Evolutionary conservation across 768 basidiomycete species (phyloP), one percentile per base, ranked within the genome.

Genomic region (Gloeopeniophorella convolvens): DNA sequence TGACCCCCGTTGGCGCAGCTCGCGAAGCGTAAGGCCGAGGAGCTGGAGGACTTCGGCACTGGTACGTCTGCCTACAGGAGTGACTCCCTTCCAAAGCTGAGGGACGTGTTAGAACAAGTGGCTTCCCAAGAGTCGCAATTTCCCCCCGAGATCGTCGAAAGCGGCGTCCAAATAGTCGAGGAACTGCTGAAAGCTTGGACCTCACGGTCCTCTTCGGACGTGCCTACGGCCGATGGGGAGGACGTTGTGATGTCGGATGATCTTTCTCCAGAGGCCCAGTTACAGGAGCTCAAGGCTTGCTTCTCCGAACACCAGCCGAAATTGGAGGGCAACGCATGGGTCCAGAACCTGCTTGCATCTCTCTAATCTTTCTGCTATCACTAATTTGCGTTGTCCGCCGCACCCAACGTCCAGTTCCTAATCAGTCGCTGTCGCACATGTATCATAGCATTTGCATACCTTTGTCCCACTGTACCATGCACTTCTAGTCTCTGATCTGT

Each of bases 21-120:
- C 39, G 94, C 89, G n/a, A 87, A 86, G 67, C 75, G 83, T 21
- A 96, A 94, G 62, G 92, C 93, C 0, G 89, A 93, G 51, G 91
- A 94, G 58, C 69, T 96, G 28, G 89, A 93, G 66, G 87, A 92
- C 62, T 91, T 93, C 66, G 80, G 76, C 6, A 72, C 75, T 63
- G 66, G 79, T 72, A 54, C 43, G 61, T 42, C 9, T 21, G n/a
- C 37, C 30, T 43, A 3, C 12, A 30, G 16, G 36, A n/a, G 27
- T 3, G 42, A 16, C 16, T 34, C 3, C 27, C 23, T 15, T 9
- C 16, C 3, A 27, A 2, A 21, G 31, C 18, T 42, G 2, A 27
- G 15, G 16, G 10, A 2, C 2, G 5, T 26, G 3, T 32, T 43
- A 62, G 61, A 60, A 54, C 64, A 69, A 16, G 53, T 61, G 12